These are phyloP conservation scores for Fragilariopsis cylindrus DNA, from an alignment of 108 stramenopile genomes.

Conservation along the genomic window DNA sequence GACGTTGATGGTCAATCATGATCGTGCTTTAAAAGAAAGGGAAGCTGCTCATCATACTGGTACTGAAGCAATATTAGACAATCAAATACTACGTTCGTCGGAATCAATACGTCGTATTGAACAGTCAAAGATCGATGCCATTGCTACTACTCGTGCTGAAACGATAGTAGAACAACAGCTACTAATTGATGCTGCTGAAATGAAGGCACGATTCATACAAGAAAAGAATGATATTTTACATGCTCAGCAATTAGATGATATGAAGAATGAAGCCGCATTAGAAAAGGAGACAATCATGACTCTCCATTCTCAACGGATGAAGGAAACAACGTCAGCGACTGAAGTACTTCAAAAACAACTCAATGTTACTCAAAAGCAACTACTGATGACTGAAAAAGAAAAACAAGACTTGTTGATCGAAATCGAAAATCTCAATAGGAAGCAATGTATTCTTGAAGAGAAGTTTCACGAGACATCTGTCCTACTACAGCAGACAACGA, in stretches of 20 bases:
- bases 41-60: background rate
- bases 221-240: background rate
- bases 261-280: background rate
- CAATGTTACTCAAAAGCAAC: background rate
- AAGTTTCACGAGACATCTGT: background rate
- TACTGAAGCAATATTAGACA: background rate
- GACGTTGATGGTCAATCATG: background rate
- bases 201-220: background rate
- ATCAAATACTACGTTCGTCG: background rate
- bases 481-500: background rate
- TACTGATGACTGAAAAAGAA: background rate
- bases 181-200: background rate
- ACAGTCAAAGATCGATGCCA: background rate
- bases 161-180: background rate
- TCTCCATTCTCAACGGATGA: background rate
- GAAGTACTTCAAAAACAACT: slow-evolving; percentile 2
- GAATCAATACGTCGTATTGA: background rate
- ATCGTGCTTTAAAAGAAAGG: background rate
- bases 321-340: background rate
- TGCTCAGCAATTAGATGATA: background rate
- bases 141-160: background rate
- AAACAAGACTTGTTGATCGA: background rate
- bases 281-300: background rate
- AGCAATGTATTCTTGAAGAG: background rate
- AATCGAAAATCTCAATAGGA: background rate